Evolutionary conservation across 352 stramenopile genomes (phyloP), one percentile per base, ranked within the genome.

Genomic region (Phytophthora colocasiae): DNA sequence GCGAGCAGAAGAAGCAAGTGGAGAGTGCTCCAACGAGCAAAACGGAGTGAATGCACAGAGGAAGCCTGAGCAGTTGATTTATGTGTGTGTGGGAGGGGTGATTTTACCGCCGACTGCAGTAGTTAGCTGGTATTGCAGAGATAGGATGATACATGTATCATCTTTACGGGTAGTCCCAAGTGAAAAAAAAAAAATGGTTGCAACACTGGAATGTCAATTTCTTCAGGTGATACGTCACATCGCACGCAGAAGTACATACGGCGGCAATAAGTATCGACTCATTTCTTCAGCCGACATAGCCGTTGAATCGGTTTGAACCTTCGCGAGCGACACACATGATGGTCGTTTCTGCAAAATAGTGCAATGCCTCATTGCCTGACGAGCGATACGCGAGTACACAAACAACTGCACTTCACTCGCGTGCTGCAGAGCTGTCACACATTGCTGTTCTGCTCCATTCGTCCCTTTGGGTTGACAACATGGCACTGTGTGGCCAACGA

Each of bases 401-500:
- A 80, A 81, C 46, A 83, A 47, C 40, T 81, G 55, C 27, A 39
- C 58, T 29, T 73, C 62, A 47, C 51, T 58, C 2, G 63, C 63
- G 15, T 53, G 56, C 47, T 85, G 76, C 27, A 82, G 34, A 32
- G 51, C 36, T 53, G 52, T 60, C 29, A 77, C 50, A 14, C 76
- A 85, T n/a, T 46, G 41, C 4, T 57, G 38, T 14, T 24, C 46
- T n/a, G 60, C 39, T 26, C 12, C 34, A 46, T 31, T 55, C 17
- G 38, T 62, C 12, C 14, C 17, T 32, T 60, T 58, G 6, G 48
- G 43, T 51, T 80, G 62, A 36, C 77, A 85, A 26, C 74, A 85
- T 27, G 74, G 77, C 26, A 85, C 59, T 11, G 73, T 56, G 29
- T 65, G 60, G 17, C 66, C 71, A 22, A 85, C 53, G 39, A 83